A percentile compares a stretch with the other conserved stretches of the same genome.
Conservation (phyloP, 2,329 filamentous ascomycete genomes). For the Colletotrichum cordylinicola region DNA sequence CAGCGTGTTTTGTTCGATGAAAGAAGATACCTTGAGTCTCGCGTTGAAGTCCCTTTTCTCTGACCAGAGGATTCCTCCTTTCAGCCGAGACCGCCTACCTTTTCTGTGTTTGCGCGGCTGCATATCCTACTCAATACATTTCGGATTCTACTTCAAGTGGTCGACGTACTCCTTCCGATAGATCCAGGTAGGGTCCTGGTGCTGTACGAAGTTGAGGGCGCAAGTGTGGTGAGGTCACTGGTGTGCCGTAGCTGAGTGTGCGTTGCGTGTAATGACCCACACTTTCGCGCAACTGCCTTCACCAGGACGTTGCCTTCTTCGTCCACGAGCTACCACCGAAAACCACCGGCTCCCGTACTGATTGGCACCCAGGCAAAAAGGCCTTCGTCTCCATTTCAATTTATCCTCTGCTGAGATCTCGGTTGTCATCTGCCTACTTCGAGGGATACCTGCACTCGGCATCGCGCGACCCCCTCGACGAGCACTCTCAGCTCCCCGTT, state of each 20-base stretch:
- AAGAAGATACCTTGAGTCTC: neutral
- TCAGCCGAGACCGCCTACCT: neutral
- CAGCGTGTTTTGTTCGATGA: neutral
- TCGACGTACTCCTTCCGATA: no score
- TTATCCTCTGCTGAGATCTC: rapidly evolving
- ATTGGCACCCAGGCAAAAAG: neutral
- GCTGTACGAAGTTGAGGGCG: neutral
- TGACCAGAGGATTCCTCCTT: rapidly evolving
- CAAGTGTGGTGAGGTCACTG: no score
- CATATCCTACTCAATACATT: neutral
- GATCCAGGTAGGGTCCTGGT: neutral
- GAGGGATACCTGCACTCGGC: neutral
- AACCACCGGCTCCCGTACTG: neutral
- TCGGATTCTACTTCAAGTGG: neutral
- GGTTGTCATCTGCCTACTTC: neutral
- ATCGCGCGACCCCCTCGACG: neutral
- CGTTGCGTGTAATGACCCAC: neutral
- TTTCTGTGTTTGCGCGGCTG: neutral
- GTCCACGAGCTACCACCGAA: neutral
- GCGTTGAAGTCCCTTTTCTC: rapidly evolving
- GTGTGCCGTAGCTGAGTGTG: neutral
- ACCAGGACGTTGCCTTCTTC: neutral
- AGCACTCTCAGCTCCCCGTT: neutral
- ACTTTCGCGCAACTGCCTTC: neutral
- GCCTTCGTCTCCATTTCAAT: rapidly evolving